Conservation (phyloP, 148 eudicot genomes). For the Beta vulgaris region DNA sequence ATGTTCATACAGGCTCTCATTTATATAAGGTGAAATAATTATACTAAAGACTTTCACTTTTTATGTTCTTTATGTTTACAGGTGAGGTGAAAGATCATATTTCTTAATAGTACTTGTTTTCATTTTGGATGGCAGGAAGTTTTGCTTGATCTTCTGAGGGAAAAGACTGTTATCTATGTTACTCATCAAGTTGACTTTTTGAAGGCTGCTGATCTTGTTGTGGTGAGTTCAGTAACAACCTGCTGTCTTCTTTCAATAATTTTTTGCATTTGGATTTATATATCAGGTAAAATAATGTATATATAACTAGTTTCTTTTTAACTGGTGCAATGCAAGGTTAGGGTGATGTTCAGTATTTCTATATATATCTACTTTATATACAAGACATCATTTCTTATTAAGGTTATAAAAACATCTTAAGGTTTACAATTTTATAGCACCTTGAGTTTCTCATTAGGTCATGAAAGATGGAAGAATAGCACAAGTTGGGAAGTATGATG, state of each 20-base stretch:
- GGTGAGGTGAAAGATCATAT: background rate
- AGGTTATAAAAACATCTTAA: too few relatives aligned
- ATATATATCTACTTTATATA: too few relatives aligned
- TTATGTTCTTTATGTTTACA: too few relatives aligned
- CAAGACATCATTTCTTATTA: too few relatives aligned
- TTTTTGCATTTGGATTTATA: too few relatives aligned
- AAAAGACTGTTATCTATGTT: slow-evolving; percentile 16
- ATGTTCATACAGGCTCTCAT: slow-evolving; percentile 47
- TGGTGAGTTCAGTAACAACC: background rate
- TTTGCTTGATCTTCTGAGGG: slow-evolving; percentile 15
- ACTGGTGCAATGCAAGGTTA: too few relatives aligned
- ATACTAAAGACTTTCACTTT: too few relatives aligned
- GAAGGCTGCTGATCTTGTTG: slow-evolving; percentile 12
- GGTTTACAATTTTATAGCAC: too few relatives aligned
- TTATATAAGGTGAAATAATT: slow-evolving; percentile 29
- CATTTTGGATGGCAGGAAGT: background rate
- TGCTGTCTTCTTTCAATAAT: background rate
- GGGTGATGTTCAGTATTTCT: too few relatives aligned
- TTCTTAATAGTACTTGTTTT: background rate
- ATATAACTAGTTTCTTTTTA: too few relatives aligned
- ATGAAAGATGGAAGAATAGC: slow-evolving; percentile 19
- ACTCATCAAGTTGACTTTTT: slow-evolving; percentile 27
- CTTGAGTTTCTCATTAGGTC: slow-evolving; percentile 9
- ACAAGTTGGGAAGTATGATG: slow-evolving; percentile 2
- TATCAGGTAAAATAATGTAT: too few relatives aligned